Conservation (phyloP, 202 grass and related monocot genomes). For the Schoenoplectus triqueter region DNA sequence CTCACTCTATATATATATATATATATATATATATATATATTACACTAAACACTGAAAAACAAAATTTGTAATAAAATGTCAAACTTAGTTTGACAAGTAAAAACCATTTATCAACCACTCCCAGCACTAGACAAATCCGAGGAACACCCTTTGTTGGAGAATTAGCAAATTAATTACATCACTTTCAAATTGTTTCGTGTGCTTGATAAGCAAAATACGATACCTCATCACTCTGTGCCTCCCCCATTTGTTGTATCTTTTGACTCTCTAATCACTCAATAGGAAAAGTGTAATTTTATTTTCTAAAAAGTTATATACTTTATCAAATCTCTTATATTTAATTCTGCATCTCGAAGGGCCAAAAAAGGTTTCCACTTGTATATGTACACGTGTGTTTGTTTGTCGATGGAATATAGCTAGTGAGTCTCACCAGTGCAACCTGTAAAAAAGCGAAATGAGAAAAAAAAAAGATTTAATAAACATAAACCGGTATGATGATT, state of each 20-base stretch:
- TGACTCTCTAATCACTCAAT: background rate
- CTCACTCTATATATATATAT: too few relatives aligned
- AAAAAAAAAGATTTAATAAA: background rate
- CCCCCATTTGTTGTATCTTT: constrained; percentile 10
- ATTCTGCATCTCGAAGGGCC: background rate
- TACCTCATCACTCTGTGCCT: background rate
- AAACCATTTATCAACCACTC: constrained; percentile 18
- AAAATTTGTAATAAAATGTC: constrained; percentile 3
- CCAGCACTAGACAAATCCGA: background rate
- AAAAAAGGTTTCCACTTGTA: background rate
- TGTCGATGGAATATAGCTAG: background rate
- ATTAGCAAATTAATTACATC: constrained; percentile 13
- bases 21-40: background rate
- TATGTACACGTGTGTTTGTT: constrained; percentile 14
- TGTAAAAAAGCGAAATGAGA: constrained; percentile 6
- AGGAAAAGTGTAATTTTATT: background rate
- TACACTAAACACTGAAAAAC: background rate
- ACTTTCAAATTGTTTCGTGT: background rate
- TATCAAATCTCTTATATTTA: background rate
- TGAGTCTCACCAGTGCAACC: constrained; percentile 28
- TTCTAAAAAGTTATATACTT: too few relatives aligned
- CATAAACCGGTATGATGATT: background rate
- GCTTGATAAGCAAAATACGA: constrained; percentile 4
- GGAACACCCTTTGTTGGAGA: background rate
- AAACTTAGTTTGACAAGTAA: constrained; percentile 9